Conservation (phyloP, 805 yeast genomes). For the Cyberlindnera veronae region DNA sequence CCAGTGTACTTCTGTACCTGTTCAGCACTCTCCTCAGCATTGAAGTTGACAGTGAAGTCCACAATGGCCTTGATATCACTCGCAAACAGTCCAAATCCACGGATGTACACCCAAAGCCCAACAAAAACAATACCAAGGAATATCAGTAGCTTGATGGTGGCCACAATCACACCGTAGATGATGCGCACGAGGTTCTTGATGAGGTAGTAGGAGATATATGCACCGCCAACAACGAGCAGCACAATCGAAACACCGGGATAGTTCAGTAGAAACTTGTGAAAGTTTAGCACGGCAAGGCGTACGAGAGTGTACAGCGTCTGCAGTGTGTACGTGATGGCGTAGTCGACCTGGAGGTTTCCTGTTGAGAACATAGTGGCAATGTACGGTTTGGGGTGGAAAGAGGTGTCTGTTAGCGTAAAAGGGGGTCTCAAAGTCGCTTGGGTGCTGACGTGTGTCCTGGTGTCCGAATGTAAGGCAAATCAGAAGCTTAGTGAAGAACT, state of each 20-base stretch:
- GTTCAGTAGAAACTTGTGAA: constrained; percentile 22
- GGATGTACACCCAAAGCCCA: constrained; percentile 28
- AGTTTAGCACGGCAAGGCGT: neutral
- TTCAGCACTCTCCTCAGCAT: neutral
- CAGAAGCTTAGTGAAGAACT: too few species aligned
- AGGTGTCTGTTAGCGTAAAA: neutral
- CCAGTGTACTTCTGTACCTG: neutral
- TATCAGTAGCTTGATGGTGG: constrained; percentile 28
- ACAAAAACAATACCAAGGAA: constrained; percentile 20
- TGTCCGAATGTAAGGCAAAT: too few species aligned
- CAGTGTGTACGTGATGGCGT: constrained; percentile 14
- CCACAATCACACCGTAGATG: constrained; percentile 18
- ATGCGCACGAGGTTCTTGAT: constrained; percentile 28
- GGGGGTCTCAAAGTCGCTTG: too few species aligned
- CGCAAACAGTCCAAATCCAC: constrained; percentile 34
- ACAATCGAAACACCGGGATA: constrained; percentile 32
- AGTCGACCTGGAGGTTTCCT: constrained; percentile 24
- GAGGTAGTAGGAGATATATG: constrained; percentile 27
- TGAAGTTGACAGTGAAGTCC: constrained; percentile 4
- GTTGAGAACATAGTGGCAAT: constrained; percentile 16
- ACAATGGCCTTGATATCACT: constrained; percentile 43
- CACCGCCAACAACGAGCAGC: constrained; percentile 19
- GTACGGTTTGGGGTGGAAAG: neutral
- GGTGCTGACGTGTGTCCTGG: too few species aligned
- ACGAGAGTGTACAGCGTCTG: constrained; percentile 1